phyloP scores from a whole-genome alignment of 345 rosid genomes.

The Carallia pectinifolia region DNA sequence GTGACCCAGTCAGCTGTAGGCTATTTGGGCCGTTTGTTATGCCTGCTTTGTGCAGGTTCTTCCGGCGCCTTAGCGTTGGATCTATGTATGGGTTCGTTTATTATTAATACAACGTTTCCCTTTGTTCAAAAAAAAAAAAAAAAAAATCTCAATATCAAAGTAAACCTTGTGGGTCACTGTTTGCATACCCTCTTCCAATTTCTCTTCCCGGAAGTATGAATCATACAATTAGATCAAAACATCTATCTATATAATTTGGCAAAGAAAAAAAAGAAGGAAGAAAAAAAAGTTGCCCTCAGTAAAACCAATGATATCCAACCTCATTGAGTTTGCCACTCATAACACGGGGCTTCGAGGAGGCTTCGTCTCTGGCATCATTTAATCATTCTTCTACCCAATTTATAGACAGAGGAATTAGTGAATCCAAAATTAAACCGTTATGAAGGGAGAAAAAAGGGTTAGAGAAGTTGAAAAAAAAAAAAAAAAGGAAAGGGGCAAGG shows the following conservation, averaged over 20 bases:
- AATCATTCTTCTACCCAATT: constrained; percentile 42
- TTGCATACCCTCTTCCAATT: constrained; percentile 17
- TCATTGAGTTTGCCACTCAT: constrained; percentile 23
- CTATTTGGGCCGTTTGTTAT: no score
- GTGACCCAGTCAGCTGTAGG: no score
- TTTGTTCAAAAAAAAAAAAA: no score
- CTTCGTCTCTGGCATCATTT: constrained; percentile 37
- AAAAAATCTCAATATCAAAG: no score
- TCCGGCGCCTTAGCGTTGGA: no score
- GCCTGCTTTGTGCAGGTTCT: no score
- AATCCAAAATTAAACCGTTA: constrained; percentile 1
- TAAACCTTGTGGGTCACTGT: constrained; percentile 25
- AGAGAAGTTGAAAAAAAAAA: background rate
- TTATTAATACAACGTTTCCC: no score
- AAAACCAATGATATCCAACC: constrained; percentile 20
- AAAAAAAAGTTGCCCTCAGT: background rate
- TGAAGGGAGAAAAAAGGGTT: background rate
- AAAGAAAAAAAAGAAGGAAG: background rate
- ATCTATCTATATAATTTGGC: background rate
- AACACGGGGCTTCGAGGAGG: constrained; percentile 38
- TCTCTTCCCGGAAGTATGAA: background rate
- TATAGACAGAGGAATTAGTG: background rate
- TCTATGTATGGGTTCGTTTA: no score
- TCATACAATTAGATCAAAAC: background rate
- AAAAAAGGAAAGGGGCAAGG: no score